Conservation (phyloP, 768 basidiomycete species). For the Mycena rosella region DNA sequence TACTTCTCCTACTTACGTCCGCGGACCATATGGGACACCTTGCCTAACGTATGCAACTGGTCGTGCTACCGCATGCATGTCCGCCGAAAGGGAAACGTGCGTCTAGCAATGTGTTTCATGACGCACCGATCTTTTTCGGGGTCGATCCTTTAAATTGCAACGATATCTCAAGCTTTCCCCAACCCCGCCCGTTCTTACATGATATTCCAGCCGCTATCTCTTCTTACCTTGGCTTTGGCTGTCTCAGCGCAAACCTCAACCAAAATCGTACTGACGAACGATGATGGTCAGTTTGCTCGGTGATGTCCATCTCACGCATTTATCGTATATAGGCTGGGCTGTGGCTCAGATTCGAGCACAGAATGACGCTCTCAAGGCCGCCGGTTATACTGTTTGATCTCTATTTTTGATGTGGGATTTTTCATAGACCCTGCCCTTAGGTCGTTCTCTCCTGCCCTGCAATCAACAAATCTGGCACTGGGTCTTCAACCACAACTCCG, state of each 20-base stretch:
- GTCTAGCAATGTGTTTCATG: too few species aligned
- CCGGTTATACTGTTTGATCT: constrained; percentile 54
- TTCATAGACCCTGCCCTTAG: constrained; percentile 37
- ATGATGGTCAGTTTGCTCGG: constrained; percentile 42
- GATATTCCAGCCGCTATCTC: neutral
- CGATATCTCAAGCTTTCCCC: too few species aligned
- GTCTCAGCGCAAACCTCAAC: constrained; percentile 23
- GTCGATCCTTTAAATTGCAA: too few species aligned
- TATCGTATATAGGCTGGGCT: constrained; percentile 51
- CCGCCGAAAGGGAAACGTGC: too few species aligned
- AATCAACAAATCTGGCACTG: constrained; percentile 60
- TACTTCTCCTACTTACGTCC: too few species aligned
- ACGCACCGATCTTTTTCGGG: too few species aligned
- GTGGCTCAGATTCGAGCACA: constrained; percentile 59
- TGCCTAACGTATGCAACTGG: too few species aligned
- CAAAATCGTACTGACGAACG: constrained; percentile 50
- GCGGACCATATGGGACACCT: too few species aligned
- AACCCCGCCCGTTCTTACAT: neutral
- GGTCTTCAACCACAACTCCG: constrained; percentile 55
- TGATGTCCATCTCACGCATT: neutral
- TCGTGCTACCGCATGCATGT: too few species aligned
- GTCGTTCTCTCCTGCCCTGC: constrained; percentile 63
- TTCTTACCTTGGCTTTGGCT: constrained; percentile 9
- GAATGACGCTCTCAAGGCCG: constrained; percentile 51
- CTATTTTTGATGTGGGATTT: neutral